Percentiles rank a stretch among this genome's conserved stretches.
These are phyloP conservation scores for Nitzschia inconspicua DNA, from an alignment of 108 stramenopile species.

Conservation along the genomic window DNA sequence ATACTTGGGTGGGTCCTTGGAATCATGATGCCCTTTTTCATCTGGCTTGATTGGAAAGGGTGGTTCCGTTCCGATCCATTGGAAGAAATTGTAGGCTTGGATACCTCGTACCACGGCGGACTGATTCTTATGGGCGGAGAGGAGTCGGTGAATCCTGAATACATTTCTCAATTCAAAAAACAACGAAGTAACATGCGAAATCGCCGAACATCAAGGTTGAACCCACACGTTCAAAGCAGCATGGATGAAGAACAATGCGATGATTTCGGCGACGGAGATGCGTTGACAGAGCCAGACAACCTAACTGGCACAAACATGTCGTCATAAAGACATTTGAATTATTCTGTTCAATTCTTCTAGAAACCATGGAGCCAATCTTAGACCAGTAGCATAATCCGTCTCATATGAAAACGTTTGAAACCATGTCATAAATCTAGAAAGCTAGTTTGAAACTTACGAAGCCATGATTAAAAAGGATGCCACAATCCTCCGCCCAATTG, in stretches of 20 bases:
- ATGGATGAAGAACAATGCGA: constrained; percentile 7
- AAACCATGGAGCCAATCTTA: too few relatives aligned
- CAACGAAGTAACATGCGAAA: constrained; percentile 19
- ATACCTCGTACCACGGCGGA: constrained; percentile 80
- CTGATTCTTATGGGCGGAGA: constrained; percentile 32
- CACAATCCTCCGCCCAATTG: too few relatives aligned
- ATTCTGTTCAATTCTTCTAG: too few relatives aligned
- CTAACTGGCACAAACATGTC: not conserved
- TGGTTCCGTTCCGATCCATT: constrained; percentile 69
- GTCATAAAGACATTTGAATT: not conserved
- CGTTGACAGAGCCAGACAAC: not conserved
- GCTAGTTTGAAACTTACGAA: too few relatives aligned
- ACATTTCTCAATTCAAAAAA: constrained; percentile 38
- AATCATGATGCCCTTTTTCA: constrained; percentile 79
- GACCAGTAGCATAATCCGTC: too few relatives aligned
- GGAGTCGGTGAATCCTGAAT: constrained; percentile 52
- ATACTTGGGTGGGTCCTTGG: constrained; percentile 75
- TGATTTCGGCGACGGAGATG: constrained; percentile 8
- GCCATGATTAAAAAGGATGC: too few relatives aligned
- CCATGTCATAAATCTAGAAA: too few relatives aligned
- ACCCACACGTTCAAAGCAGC: not conserved
- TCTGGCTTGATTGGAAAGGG: constrained; percentile 53
- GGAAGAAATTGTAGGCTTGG: constrained; percentile 85
- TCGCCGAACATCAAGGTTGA: not conserved
- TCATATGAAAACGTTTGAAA: too few relatives aligned